phyloP scores from a whole-genome alignment of 345 rosid species.

The Gossypium anomalum region DNA sequence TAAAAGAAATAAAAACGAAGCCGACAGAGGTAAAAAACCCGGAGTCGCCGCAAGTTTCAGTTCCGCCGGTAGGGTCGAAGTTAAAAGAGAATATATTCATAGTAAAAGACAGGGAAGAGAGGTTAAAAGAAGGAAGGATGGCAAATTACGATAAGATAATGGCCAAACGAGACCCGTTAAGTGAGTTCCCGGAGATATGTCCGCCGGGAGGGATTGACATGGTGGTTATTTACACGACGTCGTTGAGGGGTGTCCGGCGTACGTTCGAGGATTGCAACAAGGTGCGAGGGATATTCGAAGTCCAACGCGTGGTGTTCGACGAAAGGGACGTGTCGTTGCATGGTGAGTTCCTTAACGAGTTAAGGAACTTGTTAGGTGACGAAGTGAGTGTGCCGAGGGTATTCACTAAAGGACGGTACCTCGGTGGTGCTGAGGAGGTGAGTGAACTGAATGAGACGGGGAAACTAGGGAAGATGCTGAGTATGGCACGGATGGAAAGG shows the following conservation, averaged over 20 bases:
- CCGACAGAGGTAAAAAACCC: neutral
- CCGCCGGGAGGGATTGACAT: conserved; percentile 70
- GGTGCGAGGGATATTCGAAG: conserved; percentile 47
- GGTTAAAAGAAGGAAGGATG: conserved; percentile 64
- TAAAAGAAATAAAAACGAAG: neutral
- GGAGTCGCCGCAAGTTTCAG: neutral
- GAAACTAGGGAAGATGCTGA: conserved; percentile 57
- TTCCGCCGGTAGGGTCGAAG: neutral
- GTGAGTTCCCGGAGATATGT: conserved; percentile 64
- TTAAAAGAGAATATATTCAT: conserved; percentile 3
- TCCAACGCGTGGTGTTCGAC: conserved; percentile 57
- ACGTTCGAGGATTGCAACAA: conserved; percentile 72
- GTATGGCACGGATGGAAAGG: conserved; percentile 56
- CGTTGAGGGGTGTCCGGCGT: conserved; percentile 76
- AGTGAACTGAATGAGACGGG: conserved; percentile 67
- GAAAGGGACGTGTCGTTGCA: conserved; percentile 90
- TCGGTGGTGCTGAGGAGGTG: conserved; percentile 79
- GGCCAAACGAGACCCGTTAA: conserved; percentile 61
- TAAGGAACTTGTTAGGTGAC: conserved; percentile 49
- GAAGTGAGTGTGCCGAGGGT: conserved; percentile 58
- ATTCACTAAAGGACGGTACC: conserved; percentile 74
- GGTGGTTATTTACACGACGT: conserved; percentile 80
- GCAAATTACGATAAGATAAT: conserved; percentile 30
- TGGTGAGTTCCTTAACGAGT: conserved; percentile 60
- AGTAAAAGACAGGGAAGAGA: conserved; percentile 26